These are phyloP conservation scores for Elsinoe ampelina DNA, from an alignment of 2,329 filamentous ascomycete genomes.

Conservation along the genomic window DNA sequence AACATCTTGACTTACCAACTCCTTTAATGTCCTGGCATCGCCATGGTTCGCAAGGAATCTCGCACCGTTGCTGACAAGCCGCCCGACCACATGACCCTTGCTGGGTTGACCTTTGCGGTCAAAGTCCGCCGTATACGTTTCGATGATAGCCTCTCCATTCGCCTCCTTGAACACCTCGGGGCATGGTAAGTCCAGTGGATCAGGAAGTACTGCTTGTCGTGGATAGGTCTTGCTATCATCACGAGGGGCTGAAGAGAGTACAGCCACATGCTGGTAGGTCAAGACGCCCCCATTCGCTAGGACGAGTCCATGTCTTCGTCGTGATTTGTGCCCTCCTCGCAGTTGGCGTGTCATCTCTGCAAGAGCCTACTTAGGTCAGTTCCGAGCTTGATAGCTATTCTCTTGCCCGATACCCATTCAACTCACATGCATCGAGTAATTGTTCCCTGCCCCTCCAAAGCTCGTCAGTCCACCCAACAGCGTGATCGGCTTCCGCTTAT, in stretches of 20 bases:
- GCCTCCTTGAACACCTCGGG: slow-evolving; percentile 35
- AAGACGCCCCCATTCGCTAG: slow-evolving; percentile 57
- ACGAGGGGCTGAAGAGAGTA: slow-evolving; percentile 43
- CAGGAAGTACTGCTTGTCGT: slow-evolving; percentile 35
- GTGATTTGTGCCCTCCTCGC: slow-evolving; percentile 23
- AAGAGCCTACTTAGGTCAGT: slow-evolving; percentile 31
- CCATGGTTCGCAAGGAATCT: slow-evolving; percentile 51
- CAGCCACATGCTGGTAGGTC: slow-evolving; percentile 56
- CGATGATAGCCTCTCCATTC: slow-evolving; percentile 44
- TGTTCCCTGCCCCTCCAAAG: slow-evolving; percentile 62
- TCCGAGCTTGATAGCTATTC: too few species aligned
- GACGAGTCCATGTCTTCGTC: slow-evolving; percentile 43
- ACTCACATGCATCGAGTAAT: slow-evolving; percentile 58
- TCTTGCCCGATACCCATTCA: not conserved
- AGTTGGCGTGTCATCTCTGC: slow-evolving; percentile 49
- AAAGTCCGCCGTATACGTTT: slow-evolving; percentile 55
- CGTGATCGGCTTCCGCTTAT: slow-evolving; percentile 45
- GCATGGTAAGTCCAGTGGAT: slow-evolving; percentile 31
- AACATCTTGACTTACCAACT: slow-evolving; percentile 33
- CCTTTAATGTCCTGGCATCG: slow-evolving; percentile 39
- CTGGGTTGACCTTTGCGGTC: slow-evolving; percentile 41
- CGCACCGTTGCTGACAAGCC: slow-evolving; percentile 37
- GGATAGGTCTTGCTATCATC: slow-evolving; percentile 38
- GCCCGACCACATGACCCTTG: slow-evolving; percentile 44
- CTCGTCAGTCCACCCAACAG: slow-evolving; percentile 57